Evolutionary conservation across 2,329 filamentous ascomycete genomes (phyloP).

Genomic region (Colletotrichum noveboracense): DNA sequence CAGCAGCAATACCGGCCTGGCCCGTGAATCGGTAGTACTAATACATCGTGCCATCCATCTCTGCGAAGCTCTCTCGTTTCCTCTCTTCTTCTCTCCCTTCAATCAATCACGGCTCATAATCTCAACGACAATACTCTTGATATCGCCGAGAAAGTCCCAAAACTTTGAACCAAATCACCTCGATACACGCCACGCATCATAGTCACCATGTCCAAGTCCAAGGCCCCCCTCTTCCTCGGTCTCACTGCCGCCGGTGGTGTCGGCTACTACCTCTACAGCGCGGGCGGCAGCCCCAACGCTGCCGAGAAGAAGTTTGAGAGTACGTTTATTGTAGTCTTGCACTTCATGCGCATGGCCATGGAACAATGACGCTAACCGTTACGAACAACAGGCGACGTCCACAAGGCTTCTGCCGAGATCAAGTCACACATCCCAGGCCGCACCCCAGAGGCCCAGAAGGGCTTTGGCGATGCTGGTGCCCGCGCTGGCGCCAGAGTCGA

Average conservation of each 20-base stretch:
- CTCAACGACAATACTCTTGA: background rate
- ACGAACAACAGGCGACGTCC: conserved; percentile 70
- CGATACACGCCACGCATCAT: background rate
- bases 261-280: conserved; percentile 90
- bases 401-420: conserved; percentile 69
- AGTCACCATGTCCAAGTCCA: conserved; percentile 51
- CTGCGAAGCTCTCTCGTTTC: background rate
- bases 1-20: background rate
- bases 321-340: conserved; percentile 45
- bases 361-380: background rate
- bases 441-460: conserved; percentile 67
- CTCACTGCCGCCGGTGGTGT: conserved; percentile 69
- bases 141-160: background rate
- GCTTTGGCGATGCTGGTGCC: conserved; percentile 54
- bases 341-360: background rate
- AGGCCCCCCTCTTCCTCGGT: conserved; percentile 58
- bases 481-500: conserved; percentile 71
- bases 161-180: background rate
- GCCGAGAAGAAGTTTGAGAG: conserved; percentile 89
- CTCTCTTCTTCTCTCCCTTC: background rate
- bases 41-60: conserved; percentile 17
- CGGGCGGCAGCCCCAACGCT: conserved; percentile 79
- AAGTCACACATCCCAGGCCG: conserved; percentile 69
- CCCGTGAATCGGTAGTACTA: conserved; percentile 15
- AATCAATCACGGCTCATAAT: conserved; percentile 2